Evolutionary conservation across 192 early-diverging fungal genomes (phyloP).

Genomic region (Podila epigama): DNA sequence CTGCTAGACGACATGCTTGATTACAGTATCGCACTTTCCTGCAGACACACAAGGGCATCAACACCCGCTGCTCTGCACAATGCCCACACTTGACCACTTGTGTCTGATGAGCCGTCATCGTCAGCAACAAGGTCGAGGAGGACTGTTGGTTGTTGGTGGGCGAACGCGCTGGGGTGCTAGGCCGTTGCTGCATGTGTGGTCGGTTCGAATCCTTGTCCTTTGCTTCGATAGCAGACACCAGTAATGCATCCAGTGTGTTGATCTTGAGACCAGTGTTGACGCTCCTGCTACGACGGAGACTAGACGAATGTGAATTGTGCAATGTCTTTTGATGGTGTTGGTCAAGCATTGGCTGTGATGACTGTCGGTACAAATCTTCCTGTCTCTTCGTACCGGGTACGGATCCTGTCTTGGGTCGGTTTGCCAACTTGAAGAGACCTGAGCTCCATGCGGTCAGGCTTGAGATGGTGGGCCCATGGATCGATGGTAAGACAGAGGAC

Average conservation of each 20-base stretch:
- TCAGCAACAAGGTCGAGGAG: background rate
- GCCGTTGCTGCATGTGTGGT: background rate
- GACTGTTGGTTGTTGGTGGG: too few relatives aligned
- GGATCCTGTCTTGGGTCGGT: background rate
- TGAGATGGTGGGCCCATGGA: conserved; percentile 1
- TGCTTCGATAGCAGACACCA: background rate
- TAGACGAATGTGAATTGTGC: background rate
- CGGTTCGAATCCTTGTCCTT: conserved; percentile 2
- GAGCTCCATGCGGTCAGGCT: conserved; percentile 27
- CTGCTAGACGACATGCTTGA: conserved; percentile 25
- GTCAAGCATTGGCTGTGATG: too few relatives aligned
- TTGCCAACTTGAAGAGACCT: conserved; percentile 16
- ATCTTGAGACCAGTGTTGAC: conserved; percentile 4
- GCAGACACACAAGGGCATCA: conserved; percentile 41
- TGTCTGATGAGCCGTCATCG: conserved; percentile 34
- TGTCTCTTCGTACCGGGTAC: background rate
- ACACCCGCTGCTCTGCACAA: conserved; percentile 18
- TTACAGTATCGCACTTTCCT: conserved; percentile 46
- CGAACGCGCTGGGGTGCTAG: background rate
- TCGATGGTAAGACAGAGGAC: background rate
- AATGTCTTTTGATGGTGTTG: too few relatives aligned
- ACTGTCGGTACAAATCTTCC: too few relatives aligned
- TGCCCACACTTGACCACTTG: conserved; percentile 24
- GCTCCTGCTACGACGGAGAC: conserved; percentile 21
- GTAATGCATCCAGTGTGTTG: background rate